A percentile compares a stretch with the other conserved stretches of the same genome.
Evolutionary conservation across 306 rosid species (phyloP).

Genomic region (Begonia fuchsioides): DNA sequence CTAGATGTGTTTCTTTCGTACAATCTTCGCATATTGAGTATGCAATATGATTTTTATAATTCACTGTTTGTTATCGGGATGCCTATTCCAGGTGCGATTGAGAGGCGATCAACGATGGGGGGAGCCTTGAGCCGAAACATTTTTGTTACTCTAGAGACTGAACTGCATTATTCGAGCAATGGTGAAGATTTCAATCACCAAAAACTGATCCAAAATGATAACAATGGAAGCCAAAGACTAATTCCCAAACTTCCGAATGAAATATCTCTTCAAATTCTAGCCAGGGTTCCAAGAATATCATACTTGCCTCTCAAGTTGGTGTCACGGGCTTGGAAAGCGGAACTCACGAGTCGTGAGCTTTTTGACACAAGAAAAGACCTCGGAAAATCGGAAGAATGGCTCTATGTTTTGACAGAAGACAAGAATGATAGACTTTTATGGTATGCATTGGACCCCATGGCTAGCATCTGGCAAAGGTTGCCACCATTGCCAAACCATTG

Average conservation of each 20-base stretch:
- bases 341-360: constrained; percentile 41
- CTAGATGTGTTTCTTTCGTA: too few relatives aligned
- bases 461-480: constrained; percentile 70
- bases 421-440: constrained; percentile 54
- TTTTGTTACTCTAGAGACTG: constrained; percentile 18
- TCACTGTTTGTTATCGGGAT: too few relatives aligned
- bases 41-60: too few relatives aligned
- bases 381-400: constrained; percentile 80
- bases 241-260: constrained; percentile 89
- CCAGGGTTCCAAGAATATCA: constrained; percentile 70
- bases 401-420: constrained; percentile 58
- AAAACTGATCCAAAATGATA: constrained; percentile 33
- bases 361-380: constrained; percentile 65
- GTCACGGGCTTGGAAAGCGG: constrained; percentile 64
- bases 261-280: constrained; percentile 75
- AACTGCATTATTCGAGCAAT: constrained; percentile 21
- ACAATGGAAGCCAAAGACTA: constrained; percentile 54
- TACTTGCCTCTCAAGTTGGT: constrained; percentile 47
- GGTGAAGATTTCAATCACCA: constrained; percentile 57
- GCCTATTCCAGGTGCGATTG: too few relatives aligned
- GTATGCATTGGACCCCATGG: constrained; percentile 71
- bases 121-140: constrained; percentile 39
- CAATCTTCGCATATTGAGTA: too few relatives aligned
- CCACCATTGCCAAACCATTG: constrained; percentile 59
- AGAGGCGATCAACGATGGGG: constrained; percentile 34